A percentile compares a stretch with the other conserved stretches of the same genome.
Evolutionary conservation across 179 eudicot species (phyloP).

Genomic region (Beta corolliflora): DNA sequence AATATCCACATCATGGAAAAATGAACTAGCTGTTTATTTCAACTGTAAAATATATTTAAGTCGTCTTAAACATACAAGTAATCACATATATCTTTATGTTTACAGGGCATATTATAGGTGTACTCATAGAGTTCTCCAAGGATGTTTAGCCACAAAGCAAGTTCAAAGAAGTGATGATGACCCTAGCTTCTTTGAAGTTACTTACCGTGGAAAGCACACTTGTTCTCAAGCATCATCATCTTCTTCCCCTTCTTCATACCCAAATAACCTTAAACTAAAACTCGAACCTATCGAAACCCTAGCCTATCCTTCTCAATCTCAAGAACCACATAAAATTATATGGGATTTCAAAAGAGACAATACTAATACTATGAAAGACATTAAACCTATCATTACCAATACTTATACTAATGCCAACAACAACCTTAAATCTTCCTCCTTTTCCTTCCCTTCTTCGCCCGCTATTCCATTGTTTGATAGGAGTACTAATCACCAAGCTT

Average conservation of each 20-base stretch:
- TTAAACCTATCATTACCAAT: constrained; percentile 7
- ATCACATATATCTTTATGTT: not conserved
- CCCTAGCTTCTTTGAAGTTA: constrained; percentile 58
- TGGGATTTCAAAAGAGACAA: constrained; percentile 22
- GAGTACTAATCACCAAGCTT: not conserved
- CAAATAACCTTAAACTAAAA: not conserved
- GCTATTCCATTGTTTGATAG: not conserved
- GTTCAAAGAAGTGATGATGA: constrained; percentile 80
- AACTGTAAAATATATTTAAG: too few species aligned
- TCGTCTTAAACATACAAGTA: too few species aligned
- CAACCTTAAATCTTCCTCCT: not conserved
- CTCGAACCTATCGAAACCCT: constrained; percentile 25
- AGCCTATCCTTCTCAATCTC: not conserved
- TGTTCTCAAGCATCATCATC: constrained; percentile 16
- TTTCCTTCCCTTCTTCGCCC: constrained; percentile 16
- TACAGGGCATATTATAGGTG: constrained; percentile 79
- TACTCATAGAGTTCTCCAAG: constrained; percentile 46
- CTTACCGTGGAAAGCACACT: constrained; percentile 48
- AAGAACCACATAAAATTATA: constrained; percentile 11
- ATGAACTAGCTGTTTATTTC: too few species aligned
- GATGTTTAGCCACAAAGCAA: constrained; percentile 80
- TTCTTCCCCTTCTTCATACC: not conserved
- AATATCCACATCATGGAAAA: too few species aligned
- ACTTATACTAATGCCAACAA: not conserved
- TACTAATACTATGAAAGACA: constrained; percentile 1